Evolutionary conservation across 352 stramenopile species (phyloP).

Genomic region (Peronospora farinosa): DNA sequence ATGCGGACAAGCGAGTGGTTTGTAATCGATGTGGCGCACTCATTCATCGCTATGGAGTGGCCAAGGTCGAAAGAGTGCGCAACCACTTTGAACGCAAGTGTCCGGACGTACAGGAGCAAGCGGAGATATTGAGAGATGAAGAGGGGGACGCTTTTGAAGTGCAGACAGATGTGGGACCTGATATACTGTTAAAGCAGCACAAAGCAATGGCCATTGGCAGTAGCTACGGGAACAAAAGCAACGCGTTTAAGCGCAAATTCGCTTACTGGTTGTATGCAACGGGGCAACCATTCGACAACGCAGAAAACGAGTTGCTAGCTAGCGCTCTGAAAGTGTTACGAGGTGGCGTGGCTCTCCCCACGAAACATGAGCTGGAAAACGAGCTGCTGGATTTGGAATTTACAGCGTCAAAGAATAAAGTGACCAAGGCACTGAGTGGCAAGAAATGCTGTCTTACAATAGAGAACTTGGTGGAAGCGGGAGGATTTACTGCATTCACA

Average conservation of each 20-base stretch:
- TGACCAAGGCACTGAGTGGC: slow-evolving; percentile 36
- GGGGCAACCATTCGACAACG: slow-evolving; percentile 41
- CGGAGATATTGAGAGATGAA: not conserved
- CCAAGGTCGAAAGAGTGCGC: slow-evolving; percentile 68
- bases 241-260: slow-evolving; percentile 56
- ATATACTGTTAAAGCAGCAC: not conserved
- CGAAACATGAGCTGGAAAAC: slow-evolving; percentile 53
- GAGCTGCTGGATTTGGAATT: slow-evolving; percentile 56
- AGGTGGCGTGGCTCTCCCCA: slow-evolving; percentile 35
- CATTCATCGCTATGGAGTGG: slow-evolving; percentile 61
- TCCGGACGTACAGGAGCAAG: slow-evolving; percentile 18
- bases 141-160: not conserved
- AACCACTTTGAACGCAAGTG: slow-evolving; percentile 65
- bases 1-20: slow-evolving; percentile 50
- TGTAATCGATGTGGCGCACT: slow-evolving; percentile 53
- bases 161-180: not conserved
- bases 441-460: slow-evolving; percentile 55
- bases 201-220: not conserved
- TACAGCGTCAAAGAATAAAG: slow-evolving; percentile 34
- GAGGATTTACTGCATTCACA: slow-evolving; percentile 38
- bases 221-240: slow-evolving; percentile 43
- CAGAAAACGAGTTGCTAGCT: slow-evolving; percentile 40
- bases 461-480: slow-evolving; percentile 44
- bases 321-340: slow-evolving; percentile 39
- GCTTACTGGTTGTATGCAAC: slow-evolving; percentile 62